Conservation (phyloP, 108 stramenopile species). For the Cylindrotheca fusiformis region DNA sequence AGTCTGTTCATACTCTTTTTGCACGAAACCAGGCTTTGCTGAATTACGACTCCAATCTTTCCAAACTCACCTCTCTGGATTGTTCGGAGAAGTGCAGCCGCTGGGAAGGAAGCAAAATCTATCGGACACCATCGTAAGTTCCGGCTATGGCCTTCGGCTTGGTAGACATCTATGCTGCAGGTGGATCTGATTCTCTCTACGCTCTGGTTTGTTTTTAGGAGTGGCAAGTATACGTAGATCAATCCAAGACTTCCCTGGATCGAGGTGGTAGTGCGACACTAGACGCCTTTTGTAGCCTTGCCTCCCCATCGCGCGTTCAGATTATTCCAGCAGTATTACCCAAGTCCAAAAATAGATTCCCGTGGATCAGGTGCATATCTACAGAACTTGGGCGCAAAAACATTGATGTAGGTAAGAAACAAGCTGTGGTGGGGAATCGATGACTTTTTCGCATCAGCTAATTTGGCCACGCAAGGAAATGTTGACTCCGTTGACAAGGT, state of each 20-base stretch:
- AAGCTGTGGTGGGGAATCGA: neutral
- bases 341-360: conserved; percentile 56
- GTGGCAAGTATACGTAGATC: conserved; percentile 81
- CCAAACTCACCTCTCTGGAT: too few relatives aligned
- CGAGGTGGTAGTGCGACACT: conserved; percentile 54
- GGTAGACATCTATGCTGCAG: too few relatives aligned
- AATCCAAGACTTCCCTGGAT: conserved; percentile 64
- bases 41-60: too few relatives aligned
- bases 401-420: conserved; percentile 11
- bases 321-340: conserved; percentile 56
- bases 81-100: conserved; percentile 1
- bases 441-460: neutral
- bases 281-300: conserved; percentile 66
- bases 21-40: too few relatives aligned
- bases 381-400: conserved; percentile 9
- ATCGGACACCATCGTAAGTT: conserved; percentile 1
- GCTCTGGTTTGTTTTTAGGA: conserved; percentile 5
- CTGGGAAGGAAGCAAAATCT: neutral
- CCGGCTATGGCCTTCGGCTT: neutral
- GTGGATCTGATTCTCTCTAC: neutral
- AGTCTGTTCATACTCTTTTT: too few relatives aligned
- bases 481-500: conserved; percentile 86
- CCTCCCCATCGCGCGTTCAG: conserved; percentile 40
- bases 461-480: conserved; percentile 51
- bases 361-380: conserved; percentile 64